Evolutionary conservation across 352 stramenopile genomes (phyloP).

Genomic region (Pythium brassicae): DNA sequence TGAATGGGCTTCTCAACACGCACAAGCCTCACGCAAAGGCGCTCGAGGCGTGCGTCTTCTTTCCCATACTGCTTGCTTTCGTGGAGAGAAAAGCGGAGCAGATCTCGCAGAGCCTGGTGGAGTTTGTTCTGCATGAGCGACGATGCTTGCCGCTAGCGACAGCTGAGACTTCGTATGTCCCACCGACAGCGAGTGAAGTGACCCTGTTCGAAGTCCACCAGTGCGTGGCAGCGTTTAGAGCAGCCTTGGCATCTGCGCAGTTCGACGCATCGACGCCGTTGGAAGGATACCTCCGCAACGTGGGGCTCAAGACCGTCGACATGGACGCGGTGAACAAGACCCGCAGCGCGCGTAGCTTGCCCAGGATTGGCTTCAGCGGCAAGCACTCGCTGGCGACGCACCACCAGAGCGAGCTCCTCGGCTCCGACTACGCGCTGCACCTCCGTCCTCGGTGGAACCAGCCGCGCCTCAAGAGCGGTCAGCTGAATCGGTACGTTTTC

Average conservation of each 20-base stretch:
- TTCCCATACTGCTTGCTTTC: slow-evolving; percentile 7
- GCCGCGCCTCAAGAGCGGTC: not conserved
- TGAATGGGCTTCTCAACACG: slow-evolving; percentile 1
- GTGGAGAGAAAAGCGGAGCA: slow-evolving; percentile 11
- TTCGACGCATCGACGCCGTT: slow-evolving; percentile 3
- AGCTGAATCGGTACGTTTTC: slow-evolving; percentile 9
- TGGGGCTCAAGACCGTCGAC: slow-evolving; percentile 12
- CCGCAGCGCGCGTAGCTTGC: slow-evolving; percentile 5
- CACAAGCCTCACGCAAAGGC: slow-evolving; percentile 10
- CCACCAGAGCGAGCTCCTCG: slow-evolving; percentile 12
- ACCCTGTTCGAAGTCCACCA: not conserved
- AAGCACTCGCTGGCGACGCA: slow-evolving; percentile 11
- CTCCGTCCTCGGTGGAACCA: slow-evolving; percentile 15
- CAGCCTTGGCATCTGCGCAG: not conserved
- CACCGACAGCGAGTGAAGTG: not conserved
- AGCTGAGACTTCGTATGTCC: not conserved
- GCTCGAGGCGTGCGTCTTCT: slow-evolving; percentile 13
- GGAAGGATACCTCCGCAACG: slow-evolving; percentile 13
- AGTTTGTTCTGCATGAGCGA: slow-evolving; percentile 5
- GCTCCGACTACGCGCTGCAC: slow-evolving; percentile 11
- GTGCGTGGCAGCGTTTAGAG: not conserved
- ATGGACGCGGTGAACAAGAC: slow-evolving; percentile 17
- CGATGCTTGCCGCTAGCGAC: not conserved
- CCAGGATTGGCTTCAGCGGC: slow-evolving; percentile 11
- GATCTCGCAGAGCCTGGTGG: slow-evolving; percentile 6